Evolutionary conservation across 1,284 basidiomycete species (phyloP), one percentile per base, ranked within the genome.

Genomic region (Sporisorium sorghi): DNA sequence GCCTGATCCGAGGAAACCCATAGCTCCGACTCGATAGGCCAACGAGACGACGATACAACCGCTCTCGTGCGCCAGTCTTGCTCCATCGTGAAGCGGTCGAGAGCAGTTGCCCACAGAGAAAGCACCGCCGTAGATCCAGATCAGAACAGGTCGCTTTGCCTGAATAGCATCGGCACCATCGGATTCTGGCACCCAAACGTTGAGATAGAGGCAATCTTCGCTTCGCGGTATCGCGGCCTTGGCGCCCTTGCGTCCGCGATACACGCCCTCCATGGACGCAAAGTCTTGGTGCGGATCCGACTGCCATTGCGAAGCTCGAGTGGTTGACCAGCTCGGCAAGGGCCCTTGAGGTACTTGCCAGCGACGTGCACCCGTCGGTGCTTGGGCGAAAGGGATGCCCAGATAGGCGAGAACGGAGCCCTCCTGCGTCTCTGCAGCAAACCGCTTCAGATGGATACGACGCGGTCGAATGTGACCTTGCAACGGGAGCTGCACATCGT

Each of bases 361-460:
- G 8, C 90, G 87, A 21, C 89, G 84, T 6, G 69, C 30, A 0
- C 89, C 89, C 5, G 88, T 75, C 0, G 90, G 91, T 23, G 90
- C 87, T 64, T 88, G 84, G 17, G 89, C 90, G 70, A 88, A 92
- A 0, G 90, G 91, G 47, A 92, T 88, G 1, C 90, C 90, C 3
- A 90, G 85, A 73, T 88, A 91, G 1, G 88, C 88, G 9, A 89
- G 87, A 5, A 88, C 87, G 7, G 30, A 59, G 17, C 73, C 69
- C 1, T 19, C 32, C 1, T 26, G 24, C 5, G 66, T 63, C 5
- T 42, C 19, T 30, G 55, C n/a, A 5, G 26, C 7, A 49, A 76
- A 77, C 5, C 58, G 55, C 0, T 39, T 28, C 9, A 78, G 74
- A n/a, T 53, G 52, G 23, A 76, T 37, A 19, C 74, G 65, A 12